Conservation (phyloP, 1,284 basidiomycete species). For the Apiotrichum montevideense region DNA sequence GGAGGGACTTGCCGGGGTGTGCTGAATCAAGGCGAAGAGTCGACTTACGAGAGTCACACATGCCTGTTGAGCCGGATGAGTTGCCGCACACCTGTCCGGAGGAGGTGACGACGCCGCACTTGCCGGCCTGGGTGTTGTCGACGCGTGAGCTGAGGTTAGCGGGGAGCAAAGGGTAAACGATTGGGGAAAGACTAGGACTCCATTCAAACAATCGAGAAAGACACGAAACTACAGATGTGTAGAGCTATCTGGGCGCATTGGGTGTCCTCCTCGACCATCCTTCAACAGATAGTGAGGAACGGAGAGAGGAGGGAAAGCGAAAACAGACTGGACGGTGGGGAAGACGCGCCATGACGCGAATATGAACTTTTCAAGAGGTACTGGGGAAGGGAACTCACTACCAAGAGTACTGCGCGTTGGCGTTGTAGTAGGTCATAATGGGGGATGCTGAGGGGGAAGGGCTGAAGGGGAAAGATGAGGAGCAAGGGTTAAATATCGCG, state of each 20-base stretch:
- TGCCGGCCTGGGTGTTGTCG: not conserved
- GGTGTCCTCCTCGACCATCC: too few species aligned
- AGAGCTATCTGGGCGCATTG: too few species aligned
- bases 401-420: not conserved
- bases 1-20: too few species aligned
- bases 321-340: not conserved
- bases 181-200: too few species aligned
- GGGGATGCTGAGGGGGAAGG: too few species aligned
- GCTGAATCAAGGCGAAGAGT: too few species aligned
- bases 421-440: not conserved
- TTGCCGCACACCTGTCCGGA: not conserved
- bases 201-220: too few species aligned
- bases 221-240: too few species aligned
- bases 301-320: too few species aligned
- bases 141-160: not conserved
- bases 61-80: not conserved
- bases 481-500: too few species aligned
- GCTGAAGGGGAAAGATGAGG: too few species aligned
- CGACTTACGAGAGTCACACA: conserved; percentile 10
- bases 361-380: not conserved
- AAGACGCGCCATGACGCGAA: not conserved
- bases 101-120: conserved; percentile 4
- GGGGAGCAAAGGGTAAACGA: not conserved
- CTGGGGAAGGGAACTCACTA: not conserved
- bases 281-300: too few species aligned